These are phyloP conservation scores for Volvariella volvacea DNA, from an alignment of 1,284 basidiomycete genomes.

Conservation along the genomic window DNA sequence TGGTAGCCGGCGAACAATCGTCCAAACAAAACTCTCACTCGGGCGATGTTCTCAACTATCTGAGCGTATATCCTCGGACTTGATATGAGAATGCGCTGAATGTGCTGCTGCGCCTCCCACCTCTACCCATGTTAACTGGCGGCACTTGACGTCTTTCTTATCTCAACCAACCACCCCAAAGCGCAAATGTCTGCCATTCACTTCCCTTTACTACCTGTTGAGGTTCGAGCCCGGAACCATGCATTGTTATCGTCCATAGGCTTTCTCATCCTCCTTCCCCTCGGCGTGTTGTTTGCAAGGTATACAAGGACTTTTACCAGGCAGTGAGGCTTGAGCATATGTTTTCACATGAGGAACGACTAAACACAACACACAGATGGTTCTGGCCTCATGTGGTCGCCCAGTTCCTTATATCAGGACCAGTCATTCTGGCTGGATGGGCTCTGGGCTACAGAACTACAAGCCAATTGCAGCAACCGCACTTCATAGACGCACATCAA, in stretches of 20 bases:
- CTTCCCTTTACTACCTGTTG: constrained; percentile 22
- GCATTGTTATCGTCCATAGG: constrained; percentile 46
- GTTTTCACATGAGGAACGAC: background rate
- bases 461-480: constrained; percentile 18
- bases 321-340: constrained; percentile 22
- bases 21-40: too few species aligned
- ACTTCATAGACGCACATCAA: constrained; percentile 42
- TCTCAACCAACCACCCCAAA: too few species aligned
- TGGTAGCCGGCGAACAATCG: too few species aligned
- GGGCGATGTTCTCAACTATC: too few species aligned
- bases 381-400: constrained; percentile 42
- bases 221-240: constrained; percentile 35
- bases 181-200: constrained; percentile 13
- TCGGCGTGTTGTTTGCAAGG: constrained; percentile 52
- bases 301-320: constrained; percentile 44
- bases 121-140: too few species aligned
- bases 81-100: constrained; percentile 14
- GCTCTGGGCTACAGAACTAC: constrained; percentile 31
- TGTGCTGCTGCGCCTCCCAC: background rate
- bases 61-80: constrained; percentile 1
- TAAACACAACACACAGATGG: constrained; percentile 39
- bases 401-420: constrained; percentile 38
- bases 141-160: too few species aligned
- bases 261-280: constrained; percentile 53
- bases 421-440: constrained; percentile 45